Conservation (phyloP, 2,329 filamentous ascomycete species). For the Talaromyces rugulosus region DNA sequence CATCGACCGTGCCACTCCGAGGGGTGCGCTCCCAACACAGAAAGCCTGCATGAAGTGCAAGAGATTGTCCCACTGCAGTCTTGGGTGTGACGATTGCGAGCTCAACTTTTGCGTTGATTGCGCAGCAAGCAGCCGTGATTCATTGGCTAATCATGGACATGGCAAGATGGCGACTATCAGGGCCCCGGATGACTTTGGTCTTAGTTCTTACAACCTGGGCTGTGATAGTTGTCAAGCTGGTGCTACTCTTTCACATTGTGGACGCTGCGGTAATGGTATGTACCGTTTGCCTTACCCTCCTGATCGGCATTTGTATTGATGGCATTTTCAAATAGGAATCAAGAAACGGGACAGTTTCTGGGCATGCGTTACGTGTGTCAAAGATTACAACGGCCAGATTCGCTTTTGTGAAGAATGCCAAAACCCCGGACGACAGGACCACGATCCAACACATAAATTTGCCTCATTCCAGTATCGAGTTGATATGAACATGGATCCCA, state of each 20-base stretch:
- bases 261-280: conserved; percentile 9
- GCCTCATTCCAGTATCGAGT: conserved; percentile 12
- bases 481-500: conserved; percentile 8
- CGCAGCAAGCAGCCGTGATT: conserved; percentile 5
- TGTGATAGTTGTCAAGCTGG: conserved; percentile 8
- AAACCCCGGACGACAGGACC: conserved; percentile 3
- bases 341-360: conserved; percentile 8
- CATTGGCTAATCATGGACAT: conserved; percentile 7
- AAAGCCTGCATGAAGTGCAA: conserved; percentile 10
- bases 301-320: not conserved
- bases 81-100: conserved; percentile 9
- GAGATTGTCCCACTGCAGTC: conserved; percentile 6
- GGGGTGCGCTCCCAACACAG: conserved; percentile 4
- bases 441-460: conserved; percentile 11
- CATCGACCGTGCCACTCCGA: conserved; percentile 6
- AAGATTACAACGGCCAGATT: conserved; percentile 12
- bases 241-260: conserved; percentile 11
- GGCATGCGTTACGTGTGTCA: conserved; percentile 12
- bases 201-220: conserved; percentile 6
- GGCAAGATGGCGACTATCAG: conserved; percentile 8
- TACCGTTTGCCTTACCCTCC: not conserved
- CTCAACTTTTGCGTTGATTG: conserved; percentile 12
- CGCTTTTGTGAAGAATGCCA: conserved; percentile 11
- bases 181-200: conserved; percentile 10
- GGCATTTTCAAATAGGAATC: not conserved